A percentile compares a stretch with the other conserved stretches of the same genome.
phyloP scores from a whole-genome alignment of 2,329 filamentous ascomycete genomes.

The Scortechinia acanthostroma region DNA sequence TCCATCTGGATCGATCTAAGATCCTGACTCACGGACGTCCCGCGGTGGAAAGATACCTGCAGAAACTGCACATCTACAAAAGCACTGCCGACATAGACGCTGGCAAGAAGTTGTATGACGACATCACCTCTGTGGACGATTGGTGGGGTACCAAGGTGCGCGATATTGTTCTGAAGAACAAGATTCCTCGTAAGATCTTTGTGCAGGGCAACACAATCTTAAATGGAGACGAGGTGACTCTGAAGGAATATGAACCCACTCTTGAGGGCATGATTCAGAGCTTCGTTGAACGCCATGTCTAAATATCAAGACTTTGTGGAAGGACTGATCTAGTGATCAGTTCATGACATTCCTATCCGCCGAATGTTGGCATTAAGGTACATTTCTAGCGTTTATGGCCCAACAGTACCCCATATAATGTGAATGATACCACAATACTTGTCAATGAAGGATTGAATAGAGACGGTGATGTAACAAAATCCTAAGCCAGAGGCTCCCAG shows the following conservation, averaged over 20 bases:
- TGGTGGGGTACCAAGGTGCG: constrained; percentile 80
- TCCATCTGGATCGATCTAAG: constrained; percentile 77
- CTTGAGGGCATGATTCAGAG: constrained; percentile 42
- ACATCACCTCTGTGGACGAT: constrained; percentile 76
- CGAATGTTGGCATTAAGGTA: no score
- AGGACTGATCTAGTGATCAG: no score
- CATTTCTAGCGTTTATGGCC: no score
- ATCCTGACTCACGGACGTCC: constrained; percentile 72
- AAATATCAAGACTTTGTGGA: no score
- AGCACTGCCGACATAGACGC: constrained; percentile 75
- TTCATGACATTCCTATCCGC: no score
- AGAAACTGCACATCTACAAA: constrained; percentile 90
- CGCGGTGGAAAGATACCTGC: constrained; percentile 79
- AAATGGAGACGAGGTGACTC: constrained; percentile 33
- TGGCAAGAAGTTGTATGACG: constrained; percentile 73
- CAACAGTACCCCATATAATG: no score
- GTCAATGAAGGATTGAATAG: no score
- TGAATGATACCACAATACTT: no score
- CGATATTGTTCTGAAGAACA: constrained; percentile 67
- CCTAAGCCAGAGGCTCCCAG: no score
- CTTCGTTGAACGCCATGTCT: constrained; percentile 26
- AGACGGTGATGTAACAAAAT: no score
- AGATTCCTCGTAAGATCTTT: constrained; percentile 82
- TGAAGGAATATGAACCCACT: constrained; percentile 51
- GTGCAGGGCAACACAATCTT: constrained; percentile 86